Base-by-base conservation (phyloP, 1,139 yeast species). In the Scheffersomyces cryptocercus region DNA sequence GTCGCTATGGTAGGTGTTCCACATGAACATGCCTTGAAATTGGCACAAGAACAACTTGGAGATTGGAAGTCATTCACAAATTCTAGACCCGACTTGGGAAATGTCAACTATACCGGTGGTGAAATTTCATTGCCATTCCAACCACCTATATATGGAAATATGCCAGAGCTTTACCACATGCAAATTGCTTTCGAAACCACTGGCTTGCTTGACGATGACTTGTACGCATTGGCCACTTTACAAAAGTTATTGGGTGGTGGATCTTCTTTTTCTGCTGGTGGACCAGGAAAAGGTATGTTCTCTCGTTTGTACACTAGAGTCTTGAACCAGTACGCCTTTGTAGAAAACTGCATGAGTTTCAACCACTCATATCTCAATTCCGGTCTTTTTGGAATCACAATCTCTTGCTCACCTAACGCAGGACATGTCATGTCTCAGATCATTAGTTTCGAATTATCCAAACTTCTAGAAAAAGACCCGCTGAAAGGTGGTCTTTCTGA, bases 241-340 rank as follows among this genome's bases (percentile, higher is more conserved):
- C 99, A 93, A 61, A 90, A 93, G 48, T 73, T 93, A 28, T 72
- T 93, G n/a, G 99, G 99, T 35, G 98, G 98, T 32, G 99, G 99
- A 41, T 95, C 97, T 6, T 90, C 98, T 1, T 93, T 93, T 61
- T 85, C 95, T 20, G 98, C 99, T 9, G 99, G 99, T 52, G 99
- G 99, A 0, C 99, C 99, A n/a, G 99, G 99, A 43, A 93, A 93
- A 67, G 99, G 99, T 5, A 91, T 93, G 98, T 95, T 90, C 64
- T 88, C 97, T 2, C 77, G 99, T 47, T 79, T 95, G 28, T 93
- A 90, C 69, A 89, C 97, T 0, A 81, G 91, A 54, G 97, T 93
- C 2, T 75, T 93, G 59, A 93, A 93, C 67, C 93, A 87, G 62
- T 88, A 87, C 62, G 96, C 95, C 36, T 91, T 87, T 64, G 84